Conservation (phyloP, 1,139 yeast genomes). For the Hemisphaericaspora xylofermentans region DNA sequence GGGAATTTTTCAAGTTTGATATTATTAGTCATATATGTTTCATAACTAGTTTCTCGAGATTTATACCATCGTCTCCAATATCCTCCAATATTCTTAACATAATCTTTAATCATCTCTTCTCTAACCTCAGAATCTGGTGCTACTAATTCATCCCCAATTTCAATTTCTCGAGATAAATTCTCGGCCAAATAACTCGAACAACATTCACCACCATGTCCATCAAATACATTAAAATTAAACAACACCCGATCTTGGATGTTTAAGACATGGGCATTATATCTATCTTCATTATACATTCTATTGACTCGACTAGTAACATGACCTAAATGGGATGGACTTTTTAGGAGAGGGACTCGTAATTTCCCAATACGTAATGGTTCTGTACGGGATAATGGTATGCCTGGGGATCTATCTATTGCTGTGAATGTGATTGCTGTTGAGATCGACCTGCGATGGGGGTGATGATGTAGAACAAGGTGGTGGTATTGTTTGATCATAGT, state of each 20-base stretch:
- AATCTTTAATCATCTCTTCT: constrained; percentile 45
- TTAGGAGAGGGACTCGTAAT: constrained; percentile 53
- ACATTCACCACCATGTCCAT: constrained; percentile 90
- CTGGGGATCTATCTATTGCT: constrained; percentile 22
- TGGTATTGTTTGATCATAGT: no score
- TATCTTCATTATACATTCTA: constrained; percentile 79
- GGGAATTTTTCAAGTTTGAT: constrained; percentile 18
- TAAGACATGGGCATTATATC: constrained; percentile 61
- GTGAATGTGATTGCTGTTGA: constrained; percentile 30
- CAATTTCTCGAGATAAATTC: constrained; percentile 58
- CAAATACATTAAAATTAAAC: constrained; percentile 75
- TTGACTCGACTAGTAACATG: constrained; percentile 76
- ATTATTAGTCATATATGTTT: constrained; percentile 29
- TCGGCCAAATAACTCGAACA: constrained; percentile 62
- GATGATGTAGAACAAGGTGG: no score
- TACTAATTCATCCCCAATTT: constrained; percentile 29
- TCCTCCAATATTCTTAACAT: constrained; percentile 67
- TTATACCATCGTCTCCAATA: constrained; percentile 83
- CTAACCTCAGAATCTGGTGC: constrained; percentile 26
- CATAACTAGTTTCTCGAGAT: constrained; percentile 46
- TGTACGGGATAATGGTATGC: constrained; percentile 11
- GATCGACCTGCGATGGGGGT: constrained; percentile 13
- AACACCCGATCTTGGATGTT: constrained; percentile 29
- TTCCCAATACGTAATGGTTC: constrained; percentile 23
- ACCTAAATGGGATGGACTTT: constrained; percentile 78